Conservation (phyloP, 331 rosid species). For the Quercus tomentella region DNA sequence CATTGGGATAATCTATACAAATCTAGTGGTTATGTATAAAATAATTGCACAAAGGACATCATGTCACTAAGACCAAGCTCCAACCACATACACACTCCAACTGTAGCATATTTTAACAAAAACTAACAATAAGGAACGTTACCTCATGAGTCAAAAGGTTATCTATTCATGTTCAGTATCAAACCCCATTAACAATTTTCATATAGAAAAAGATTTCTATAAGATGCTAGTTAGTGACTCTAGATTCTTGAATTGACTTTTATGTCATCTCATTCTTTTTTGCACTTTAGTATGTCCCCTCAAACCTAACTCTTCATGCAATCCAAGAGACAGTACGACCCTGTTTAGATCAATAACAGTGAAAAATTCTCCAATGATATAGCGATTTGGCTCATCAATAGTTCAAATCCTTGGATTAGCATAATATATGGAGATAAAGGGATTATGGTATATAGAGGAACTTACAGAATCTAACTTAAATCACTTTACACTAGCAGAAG, state of each 20-base stretch:
- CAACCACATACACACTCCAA: slow-evolving; percentile 6
- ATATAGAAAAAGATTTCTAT: not conserved
- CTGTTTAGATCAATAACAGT: not conserved
- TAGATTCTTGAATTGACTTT: slow-evolving; percentile 8
- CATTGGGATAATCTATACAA: slow-evolving; percentile 10
- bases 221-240: not conserved
- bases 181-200: slow-evolving; percentile 15
- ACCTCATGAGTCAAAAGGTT: no score
- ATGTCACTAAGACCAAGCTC: not conserved
- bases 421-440: not conserved
- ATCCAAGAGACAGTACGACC: no score
- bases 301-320: slow-evolving; percentile 12
- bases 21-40: slow-evolving; percentile 13
- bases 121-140: not conserved
- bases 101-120: slow-evolving; percentile 11
- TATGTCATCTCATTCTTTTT: slow-evolving; percentile 25
- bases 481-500: not conserved
- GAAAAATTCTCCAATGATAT: not conserved
- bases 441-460: not conserved
- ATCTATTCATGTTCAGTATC: slow-evolving; percentile 10
- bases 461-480: not conserved
- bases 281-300: slow-evolving; percentile 17
- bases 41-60: not conserved
- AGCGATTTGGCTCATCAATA: not conserved
- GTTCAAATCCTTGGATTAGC: slow-evolving; percentile 5